Conservation (phyloP, 257 asterid genomes). For the Lycium ferocissimum region DNA sequence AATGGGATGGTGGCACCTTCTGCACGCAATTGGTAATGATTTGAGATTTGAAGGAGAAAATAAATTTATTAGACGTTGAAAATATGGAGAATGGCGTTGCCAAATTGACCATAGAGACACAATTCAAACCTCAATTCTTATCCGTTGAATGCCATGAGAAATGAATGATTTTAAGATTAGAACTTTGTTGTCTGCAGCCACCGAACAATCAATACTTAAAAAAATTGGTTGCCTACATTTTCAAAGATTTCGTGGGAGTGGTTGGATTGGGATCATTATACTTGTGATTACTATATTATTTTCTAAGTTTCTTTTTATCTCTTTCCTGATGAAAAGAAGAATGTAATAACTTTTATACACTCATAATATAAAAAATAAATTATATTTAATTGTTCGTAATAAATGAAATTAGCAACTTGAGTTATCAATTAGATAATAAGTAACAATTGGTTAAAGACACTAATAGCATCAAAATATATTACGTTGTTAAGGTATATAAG, state of each 20-base stretch:
- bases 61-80: not conserved
- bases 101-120: slow-evolving; percentile 31
- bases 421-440: too few species aligned
- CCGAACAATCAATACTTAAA: not conserved
- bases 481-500: accelerated
- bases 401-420: too few species aligned
- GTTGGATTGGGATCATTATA: slow-evolving; percentile 32
- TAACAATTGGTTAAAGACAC: not conserved
- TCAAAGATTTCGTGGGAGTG: slow-evolving; percentile 25
- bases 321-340: not conserved
- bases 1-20: slow-evolving; percentile 26
- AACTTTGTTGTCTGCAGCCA: slow-evolving; percentile 22
- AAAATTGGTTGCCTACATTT: not conserved
- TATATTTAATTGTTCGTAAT: too few species aligned
- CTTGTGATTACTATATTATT: slow-evolving; percentile 5
- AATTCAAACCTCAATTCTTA: slow-evolving; percentile 32
- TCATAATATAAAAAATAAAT: not conserved
- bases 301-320: not conserved
- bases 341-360: too few species aligned
- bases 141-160: slow-evolving; percentile 35
- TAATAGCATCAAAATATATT: not conserved
- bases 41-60: slow-evolving; percentile 29
- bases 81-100: not conserved
- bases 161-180: slow-evolving; percentile 29
- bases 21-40: slow-evolving; percentile 38